Percentiles rank a stretch among this genome's conserved stretches.
Evolutionary conservation across 2,329 filamentous ascomycete species (phyloP).

Genomic region (Geosmithia putterillii): DNA sequence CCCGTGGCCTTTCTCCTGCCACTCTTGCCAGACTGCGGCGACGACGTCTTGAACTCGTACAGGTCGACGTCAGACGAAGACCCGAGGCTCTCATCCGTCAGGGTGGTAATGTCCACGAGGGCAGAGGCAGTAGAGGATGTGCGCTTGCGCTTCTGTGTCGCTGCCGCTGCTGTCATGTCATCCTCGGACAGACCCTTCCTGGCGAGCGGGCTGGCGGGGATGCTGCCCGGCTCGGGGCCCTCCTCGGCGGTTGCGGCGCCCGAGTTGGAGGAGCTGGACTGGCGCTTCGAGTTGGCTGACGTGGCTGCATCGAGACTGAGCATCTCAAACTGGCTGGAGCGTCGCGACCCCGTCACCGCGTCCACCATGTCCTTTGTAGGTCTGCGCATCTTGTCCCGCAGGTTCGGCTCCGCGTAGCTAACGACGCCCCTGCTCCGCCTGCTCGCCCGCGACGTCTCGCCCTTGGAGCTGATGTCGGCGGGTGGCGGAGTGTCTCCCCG

Average conservation of each 20-base stretch:
- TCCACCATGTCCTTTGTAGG: conserved; percentile 66
- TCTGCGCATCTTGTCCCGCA: conserved; percentile 73
- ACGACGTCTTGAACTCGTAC: conserved; percentile 41
- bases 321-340: conserved; percentile 22
- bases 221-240: conserved; percentile 8
- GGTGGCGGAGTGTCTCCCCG: conserved; percentile 47
- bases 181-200: conserved; percentile 18
- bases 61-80: conserved; percentile 30
- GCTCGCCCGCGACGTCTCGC: conserved; percentile 50
- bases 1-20: conserved; percentile 10
- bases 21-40: conserved; percentile 23
- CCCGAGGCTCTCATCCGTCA: conserved; percentile 6
- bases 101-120: conserved; percentile 6
- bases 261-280: conserved; percentile 11
- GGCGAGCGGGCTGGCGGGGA: conserved; percentile 26
- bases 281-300: conserved; percentile 17
- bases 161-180: conserved; percentile 17
- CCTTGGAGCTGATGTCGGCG: conserved; percentile 38
- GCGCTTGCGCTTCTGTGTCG: conserved; percentile 27
- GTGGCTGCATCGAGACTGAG: conserved; percentile 10
- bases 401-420: conserved; percentile 73
- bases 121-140: conserved; percentile 15
- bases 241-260: not conserved
- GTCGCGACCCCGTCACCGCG: conserved; percentile 47
- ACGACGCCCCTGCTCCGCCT: conserved; percentile 55